Percentiles rank a stretch among this genome's conserved stretches.
These are phyloP conservation scores for Isatis tinctoria DNA, from an alignment of 345 rosid species.

Conservation along the genomic window DNA sequence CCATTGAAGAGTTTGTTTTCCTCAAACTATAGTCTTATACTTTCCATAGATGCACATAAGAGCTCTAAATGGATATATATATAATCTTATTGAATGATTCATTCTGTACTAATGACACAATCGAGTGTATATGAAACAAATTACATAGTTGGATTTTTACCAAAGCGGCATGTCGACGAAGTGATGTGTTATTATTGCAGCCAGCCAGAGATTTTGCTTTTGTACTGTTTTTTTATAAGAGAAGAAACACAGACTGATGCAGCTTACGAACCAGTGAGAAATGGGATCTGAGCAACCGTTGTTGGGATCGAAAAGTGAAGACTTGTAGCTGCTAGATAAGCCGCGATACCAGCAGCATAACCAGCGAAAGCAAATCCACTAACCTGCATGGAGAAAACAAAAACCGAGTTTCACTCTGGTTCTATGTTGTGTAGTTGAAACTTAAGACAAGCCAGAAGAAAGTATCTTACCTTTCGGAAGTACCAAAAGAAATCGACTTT, in stretches of 20 bases:
- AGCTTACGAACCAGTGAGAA: constrained; percentile 51
- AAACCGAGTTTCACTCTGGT: not conserved
- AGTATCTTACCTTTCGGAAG: constrained; percentile 59
- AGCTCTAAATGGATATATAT: not conserved
- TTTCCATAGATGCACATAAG: constrained; percentile 22
- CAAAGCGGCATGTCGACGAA: constrained; percentile 24
- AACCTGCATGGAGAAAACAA: constrained; percentile 46
- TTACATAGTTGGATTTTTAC: not conserved
- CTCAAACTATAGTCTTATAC: constrained; percentile 36
- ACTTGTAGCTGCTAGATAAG: constrained; percentile 48
- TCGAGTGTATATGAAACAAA: constrained; percentile 22
- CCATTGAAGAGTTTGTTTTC: constrained; percentile 63
- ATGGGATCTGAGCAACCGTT: constrained; percentile 55
- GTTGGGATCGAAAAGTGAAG: constrained; percentile 48
- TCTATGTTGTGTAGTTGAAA: not conserved
- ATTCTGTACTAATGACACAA: constrained; percentile 23
- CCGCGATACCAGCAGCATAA: constrained; percentile 71
- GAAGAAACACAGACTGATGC: not conserved
- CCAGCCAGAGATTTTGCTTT: constrained; percentile 2
- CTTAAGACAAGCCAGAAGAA: not conserved
- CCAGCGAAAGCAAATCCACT: constrained; percentile 96
- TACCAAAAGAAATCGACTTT: constrained; percentile 98
- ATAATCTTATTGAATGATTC: constrained; percentile 6
- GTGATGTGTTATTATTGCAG: constrained; percentile 5
- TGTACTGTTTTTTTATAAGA: not conserved